Evolutionary conservation across 1,139 yeast species (phyloP).

Genomic region (Candida sojae): DNA sequence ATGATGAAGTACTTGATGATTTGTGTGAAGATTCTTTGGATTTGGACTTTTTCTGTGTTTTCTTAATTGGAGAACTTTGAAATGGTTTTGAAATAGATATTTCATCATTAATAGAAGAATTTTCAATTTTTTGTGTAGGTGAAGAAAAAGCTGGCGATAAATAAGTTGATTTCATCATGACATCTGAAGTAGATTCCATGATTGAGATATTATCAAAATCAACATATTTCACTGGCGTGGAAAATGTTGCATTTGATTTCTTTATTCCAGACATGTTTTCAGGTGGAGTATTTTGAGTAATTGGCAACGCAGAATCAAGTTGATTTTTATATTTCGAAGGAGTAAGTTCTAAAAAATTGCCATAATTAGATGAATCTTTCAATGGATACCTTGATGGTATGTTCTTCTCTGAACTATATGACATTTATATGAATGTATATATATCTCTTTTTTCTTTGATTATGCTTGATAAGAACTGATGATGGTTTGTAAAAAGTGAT

Average conservation of each 20-base stretch:
- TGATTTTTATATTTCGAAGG: conserved; percentile 13
- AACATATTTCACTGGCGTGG: conserved; percentile 12
- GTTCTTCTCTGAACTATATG: conserved; percentile 2
- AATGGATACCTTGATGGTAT: conserved; percentile 7
- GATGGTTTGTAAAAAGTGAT: too few relatives aligned
- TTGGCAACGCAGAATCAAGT: background rate
- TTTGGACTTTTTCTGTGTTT: conserved; percentile 24
- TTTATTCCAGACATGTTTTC: conserved; percentile 19
- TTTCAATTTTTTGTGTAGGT: conserved; percentile 29
- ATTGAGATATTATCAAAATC: conserved; percentile 6
- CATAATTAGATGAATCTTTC: conserved; percentile 8
- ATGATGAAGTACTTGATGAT: conserved; percentile 13
- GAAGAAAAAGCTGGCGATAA: conserved; percentile 55
- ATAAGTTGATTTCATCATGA: conserved; percentile 18
- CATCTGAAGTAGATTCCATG: conserved; percentile 8
- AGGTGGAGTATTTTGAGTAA: conserved; percentile 30
- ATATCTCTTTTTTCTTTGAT: background rate
- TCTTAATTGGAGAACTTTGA: conserved; percentile 18
- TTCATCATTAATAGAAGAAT: background rate
- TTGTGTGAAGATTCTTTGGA: conserved; percentile 16
- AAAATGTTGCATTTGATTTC: conserved; percentile 2
- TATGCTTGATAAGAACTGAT: too few relatives aligned
- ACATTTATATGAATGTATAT: background rate
- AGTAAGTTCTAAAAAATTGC: conserved; percentile 12
- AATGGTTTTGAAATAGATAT: background rate